A percentile compares a stretch with the other conserved stretches of the same genome.
Conservation (phyloP, 2,329 filamentous ascomycete genomes). For the Apiospora aurea region DNA sequence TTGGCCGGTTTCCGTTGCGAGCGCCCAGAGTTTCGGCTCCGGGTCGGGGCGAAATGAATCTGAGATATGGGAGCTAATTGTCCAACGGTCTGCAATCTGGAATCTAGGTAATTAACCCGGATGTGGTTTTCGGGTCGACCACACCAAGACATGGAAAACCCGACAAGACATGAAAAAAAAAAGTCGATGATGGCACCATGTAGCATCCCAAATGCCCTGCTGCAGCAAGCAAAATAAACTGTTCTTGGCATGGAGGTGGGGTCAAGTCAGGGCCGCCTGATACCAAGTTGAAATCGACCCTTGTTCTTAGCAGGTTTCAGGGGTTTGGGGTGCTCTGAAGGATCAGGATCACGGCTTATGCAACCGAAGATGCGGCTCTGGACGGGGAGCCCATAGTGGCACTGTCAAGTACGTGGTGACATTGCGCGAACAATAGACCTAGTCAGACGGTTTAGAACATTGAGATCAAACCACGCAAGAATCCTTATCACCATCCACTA, state of each 20-base stretch:
- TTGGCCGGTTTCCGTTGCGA: background rate
- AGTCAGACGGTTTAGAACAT: background rate
- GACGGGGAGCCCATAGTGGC: slow-evolving; percentile 14
- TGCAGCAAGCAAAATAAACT: slow-evolving; percentile 12
- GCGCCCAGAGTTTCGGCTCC: background rate
- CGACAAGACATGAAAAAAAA: background rate
- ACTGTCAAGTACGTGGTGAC: background rate
- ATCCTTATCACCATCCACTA: background rate
- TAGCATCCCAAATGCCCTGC: background rate
- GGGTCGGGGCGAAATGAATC: background rate
- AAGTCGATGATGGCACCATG: background rate
- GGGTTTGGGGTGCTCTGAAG: slow-evolving; percentile 38
- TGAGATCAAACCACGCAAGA: slow-evolving; percentile 11
- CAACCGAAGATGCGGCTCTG: slow-evolving; percentile 23
- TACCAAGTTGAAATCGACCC: slow-evolving; percentile 57
- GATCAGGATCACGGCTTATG: slow-evolving; percentile 21
- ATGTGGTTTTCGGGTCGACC: background rate
- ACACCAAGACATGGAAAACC: background rate
- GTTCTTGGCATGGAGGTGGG: slow-evolving; percentile 13
- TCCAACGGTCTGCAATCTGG: background rate
- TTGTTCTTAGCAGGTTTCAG: slow-evolving; percentile 62
- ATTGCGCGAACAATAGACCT: background rate
- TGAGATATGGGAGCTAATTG: background rate
- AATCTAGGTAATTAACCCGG: background rate
- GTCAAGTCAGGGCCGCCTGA: slow-evolving; percentile 40